Evolutionary conservation across 1,284 basidiomycete genomes (phyloP).

Genomic region (Tylopilus orsonianus): DNA sequence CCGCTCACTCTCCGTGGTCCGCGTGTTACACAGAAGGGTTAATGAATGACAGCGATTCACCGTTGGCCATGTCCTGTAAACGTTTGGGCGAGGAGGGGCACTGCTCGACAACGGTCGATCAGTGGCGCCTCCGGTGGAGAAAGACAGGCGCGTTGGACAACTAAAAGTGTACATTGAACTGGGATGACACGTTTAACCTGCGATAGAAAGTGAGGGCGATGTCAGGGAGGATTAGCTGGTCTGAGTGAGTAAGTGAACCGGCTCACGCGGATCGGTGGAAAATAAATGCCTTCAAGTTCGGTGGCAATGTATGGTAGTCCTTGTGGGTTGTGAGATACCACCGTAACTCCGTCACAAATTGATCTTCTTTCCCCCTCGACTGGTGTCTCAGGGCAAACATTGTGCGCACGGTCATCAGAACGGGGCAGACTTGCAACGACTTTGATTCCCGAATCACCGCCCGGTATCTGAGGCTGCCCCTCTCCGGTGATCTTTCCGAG

Average conservation of each 20-base stretch:
- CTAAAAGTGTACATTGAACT: background rate
- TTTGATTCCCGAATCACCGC: slow-evolving; percentile 1
- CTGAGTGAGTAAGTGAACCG: background rate
- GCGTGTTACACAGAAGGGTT: slow-evolving; percentile 13
- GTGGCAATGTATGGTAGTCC: too few species aligned
- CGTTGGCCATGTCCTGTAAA: background rate
- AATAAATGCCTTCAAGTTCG: background rate
- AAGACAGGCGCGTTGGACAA: background rate
- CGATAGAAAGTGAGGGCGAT: background rate
- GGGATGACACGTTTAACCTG: background rate
- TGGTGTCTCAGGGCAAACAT: background rate
- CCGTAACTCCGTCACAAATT: background rate
- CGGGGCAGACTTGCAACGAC: background rate
- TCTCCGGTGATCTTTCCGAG: background rate
- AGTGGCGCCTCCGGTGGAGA: slow-evolving; percentile 1
- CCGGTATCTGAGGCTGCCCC: background rate
- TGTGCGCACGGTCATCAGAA: background rate
- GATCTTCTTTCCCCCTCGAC: background rate
- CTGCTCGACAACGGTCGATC: slow-evolving; percentile 3
- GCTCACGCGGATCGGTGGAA: background rate
- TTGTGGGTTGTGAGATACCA: background rate
- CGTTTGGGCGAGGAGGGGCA: background rate
- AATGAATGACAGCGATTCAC: background rate
- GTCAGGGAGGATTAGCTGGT: background rate
- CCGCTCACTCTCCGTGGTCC: slow-evolving; percentile 6